Evolutionary conservation across 257 asterid genomes (phyloP).

Genomic region (Cynanchum wilfordii): DNA sequence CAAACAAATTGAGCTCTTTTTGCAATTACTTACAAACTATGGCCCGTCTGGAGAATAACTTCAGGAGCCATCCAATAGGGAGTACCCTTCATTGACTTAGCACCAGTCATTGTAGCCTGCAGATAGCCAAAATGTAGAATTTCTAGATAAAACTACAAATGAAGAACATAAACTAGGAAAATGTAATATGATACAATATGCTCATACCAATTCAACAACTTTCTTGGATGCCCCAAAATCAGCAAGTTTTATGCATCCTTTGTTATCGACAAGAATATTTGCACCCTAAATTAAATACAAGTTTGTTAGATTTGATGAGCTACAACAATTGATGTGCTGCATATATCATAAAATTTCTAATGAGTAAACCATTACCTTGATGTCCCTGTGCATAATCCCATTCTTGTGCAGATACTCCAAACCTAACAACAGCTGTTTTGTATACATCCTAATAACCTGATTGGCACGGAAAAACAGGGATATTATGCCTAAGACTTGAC

Average conservation of each 20-base stretch:
- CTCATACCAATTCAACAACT: slow-evolving; percentile 90
- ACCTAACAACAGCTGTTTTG: slow-evolving; percentile 85
- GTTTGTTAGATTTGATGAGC: slow-evolving; percentile 4
- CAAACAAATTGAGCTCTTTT: slow-evolving; percentile 5
- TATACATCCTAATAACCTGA: slow-evolving; percentile 96
- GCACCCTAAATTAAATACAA: slow-evolving; percentile 60
- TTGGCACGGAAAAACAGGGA: slow-evolving; percentile 12
- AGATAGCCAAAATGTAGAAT: slow-evolving; percentile 17
- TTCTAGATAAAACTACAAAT: slow-evolving; percentile 18
- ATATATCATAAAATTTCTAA: not conserved
- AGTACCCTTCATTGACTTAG: slow-evolving; percentile 99
- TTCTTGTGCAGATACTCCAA: slow-evolving; percentile 91
- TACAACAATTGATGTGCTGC: not conserved
- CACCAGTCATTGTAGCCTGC: slow-evolving; percentile 97
- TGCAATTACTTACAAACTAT: slow-evolving; percentile 79
- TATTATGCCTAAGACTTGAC: not conserved
- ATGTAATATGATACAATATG: slow-evolving; percentile 1
- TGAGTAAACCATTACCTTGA: slow-evolving; percentile 52
- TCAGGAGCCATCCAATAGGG: slow-evolving; percentile 99
- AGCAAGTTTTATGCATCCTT: slow-evolving; percentile 97
- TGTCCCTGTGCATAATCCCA: slow-evolving; percentile 97
- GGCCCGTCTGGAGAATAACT: slow-evolving; percentile 99
- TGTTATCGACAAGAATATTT: slow-evolving; percentile 93
- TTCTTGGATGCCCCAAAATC: slow-evolving; percentile 99
- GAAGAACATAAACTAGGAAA: slow-evolving; percentile 6